Conservation (phyloP, 257 asterid species). For the Forsythia viridissima region DNA sequence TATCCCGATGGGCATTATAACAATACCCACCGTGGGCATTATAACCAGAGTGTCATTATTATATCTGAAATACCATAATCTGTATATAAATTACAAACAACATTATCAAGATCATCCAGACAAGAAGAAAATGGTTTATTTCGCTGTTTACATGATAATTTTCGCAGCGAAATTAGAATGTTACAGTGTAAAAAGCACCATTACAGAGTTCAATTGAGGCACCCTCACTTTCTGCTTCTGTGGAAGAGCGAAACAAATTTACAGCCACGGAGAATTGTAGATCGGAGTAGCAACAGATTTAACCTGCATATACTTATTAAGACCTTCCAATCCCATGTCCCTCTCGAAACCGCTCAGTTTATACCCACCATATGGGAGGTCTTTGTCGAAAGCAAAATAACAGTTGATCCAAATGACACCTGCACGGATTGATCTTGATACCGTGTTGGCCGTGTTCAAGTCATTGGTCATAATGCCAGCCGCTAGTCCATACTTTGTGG, state of each 20-base stretch:
- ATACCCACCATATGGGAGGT: slow-evolving; percentile 71
- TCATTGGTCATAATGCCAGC: slow-evolving; percentile 83
- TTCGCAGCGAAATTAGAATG: too few relatives aligned
- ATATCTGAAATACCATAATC: neutral
- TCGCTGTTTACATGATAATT: neutral
- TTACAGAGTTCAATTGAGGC: neutral
- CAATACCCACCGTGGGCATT: too few relatives aligned
- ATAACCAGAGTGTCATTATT: too few relatives aligned
- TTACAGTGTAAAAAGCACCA: neutral
- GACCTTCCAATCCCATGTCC: slow-evolving; percentile 66
- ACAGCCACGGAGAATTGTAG: slow-evolving; percentile 83
- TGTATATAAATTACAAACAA: neutral
- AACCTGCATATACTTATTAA: slow-evolving; percentile 56
- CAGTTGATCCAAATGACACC: slow-evolving; percentile 87
- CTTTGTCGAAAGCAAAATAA: slow-evolving; percentile 59
- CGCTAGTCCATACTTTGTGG: slow-evolving; percentile 72
- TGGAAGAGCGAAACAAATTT: slow-evolving; percentile 7
- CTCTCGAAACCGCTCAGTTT: slow-evolving; percentile 90
- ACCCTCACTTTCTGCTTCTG: neutral
- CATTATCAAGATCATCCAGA: neutral
- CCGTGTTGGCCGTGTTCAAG: slow-evolving; percentile 76
- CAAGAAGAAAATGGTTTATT: too few relatives aligned
- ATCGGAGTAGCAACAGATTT: slow-evolving; percentile 78
- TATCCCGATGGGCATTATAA: too few relatives aligned
- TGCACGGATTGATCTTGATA: slow-evolving; percentile 73